Conservation (phyloP, 192 early-diverging fungal genomes). For the Physocladia obscura region DNA sequence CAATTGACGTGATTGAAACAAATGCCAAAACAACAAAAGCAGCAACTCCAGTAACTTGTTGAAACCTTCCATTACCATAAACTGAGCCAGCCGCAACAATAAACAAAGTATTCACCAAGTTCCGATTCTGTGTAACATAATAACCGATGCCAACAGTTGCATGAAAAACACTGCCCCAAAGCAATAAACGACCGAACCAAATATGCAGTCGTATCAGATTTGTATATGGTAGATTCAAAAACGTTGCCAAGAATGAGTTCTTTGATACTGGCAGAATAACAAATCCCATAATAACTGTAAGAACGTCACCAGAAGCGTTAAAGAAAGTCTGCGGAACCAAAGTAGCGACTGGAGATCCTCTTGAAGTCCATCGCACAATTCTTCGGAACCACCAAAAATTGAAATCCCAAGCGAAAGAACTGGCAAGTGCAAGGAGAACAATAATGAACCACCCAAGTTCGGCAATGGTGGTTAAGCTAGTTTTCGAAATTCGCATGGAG, state of each 20-base stretch:
- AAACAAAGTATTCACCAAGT: neutral
- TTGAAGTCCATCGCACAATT: neutral
- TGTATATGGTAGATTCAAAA: conserved; percentile 27
- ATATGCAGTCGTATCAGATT: conserved; percentile 20
- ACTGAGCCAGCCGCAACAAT: neutral
- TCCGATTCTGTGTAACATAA: neutral
- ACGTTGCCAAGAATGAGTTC: conserved; percentile 18
- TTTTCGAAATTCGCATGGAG: neutral
- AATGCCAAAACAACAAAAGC: conserved; percentile 6
- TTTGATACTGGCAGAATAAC: conserved; percentile 18
- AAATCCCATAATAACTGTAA: conserved; percentile 25
- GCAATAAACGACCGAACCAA: conserved; percentile 31
- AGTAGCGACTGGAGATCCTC: neutral
- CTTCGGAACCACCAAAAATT: neutral
- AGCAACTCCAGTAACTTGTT: neutral
- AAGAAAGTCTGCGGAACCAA: neutral
- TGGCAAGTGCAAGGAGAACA: neutral
- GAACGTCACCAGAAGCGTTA: neutral
- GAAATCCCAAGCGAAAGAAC: neutral
- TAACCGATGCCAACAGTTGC: neutral
- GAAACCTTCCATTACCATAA: neutral
- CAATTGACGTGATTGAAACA: conserved; percentile 19
- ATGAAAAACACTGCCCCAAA: conserved; percentile 2
- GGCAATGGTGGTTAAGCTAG: neutral
- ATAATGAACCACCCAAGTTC: neutral